Conservation (phyloP, 2,329 filamentous ascomycete genomes). For the Dactylellina parvicollis region DNA sequence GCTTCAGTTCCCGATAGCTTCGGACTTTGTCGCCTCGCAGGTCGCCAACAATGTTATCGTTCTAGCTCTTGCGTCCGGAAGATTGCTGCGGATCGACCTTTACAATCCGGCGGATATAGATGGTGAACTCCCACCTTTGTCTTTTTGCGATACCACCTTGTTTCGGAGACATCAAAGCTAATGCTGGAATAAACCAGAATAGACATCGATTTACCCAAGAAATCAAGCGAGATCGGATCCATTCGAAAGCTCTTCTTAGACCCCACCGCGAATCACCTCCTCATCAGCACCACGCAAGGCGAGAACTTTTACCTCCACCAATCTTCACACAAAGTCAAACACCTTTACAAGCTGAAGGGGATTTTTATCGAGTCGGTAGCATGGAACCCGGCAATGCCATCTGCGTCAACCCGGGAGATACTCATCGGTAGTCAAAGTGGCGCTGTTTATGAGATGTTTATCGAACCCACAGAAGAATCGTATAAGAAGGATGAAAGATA, state of each 20-base stretch:
- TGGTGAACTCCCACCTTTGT: constrained; percentile 65
- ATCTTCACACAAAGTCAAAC: constrained; percentile 86
- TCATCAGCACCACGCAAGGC: constrained; percentile 88
- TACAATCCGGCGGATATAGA: constrained; percentile 96
- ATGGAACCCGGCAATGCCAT: constrained; percentile 93
- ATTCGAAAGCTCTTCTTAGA: constrained; percentile 98
- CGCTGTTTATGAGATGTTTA: constrained; percentile 92
- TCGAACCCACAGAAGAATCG: constrained; percentile 93
- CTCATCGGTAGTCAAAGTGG: constrained; percentile 91
- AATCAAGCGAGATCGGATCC: constrained; percentile 86
- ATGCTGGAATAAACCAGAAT: constrained; percentile 43
- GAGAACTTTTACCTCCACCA: constrained; percentile 99
- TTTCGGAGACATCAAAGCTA: not conserved
- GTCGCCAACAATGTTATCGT: constrained; percentile 97
- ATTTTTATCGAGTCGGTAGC: constrained; percentile 88
- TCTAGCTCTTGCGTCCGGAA: constrained; percentile 87
- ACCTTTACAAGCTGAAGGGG: constrained; percentile 81
- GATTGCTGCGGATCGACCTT: constrained; percentile 92
- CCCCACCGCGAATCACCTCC: constrained; percentile 91
- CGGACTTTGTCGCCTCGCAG: constrained; percentile 94
- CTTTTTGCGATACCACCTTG: constrained; percentile 2
- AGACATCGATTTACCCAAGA: constrained; percentile 98
- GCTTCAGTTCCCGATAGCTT: constrained; percentile 91
- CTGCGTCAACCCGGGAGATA: constrained; percentile 93
- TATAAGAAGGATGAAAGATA: constrained; percentile 96